Evolutionary conservation across 2,329 filamentous ascomycete genomes (phyloP).

Genomic region (Aspergillus pseudoglaucus): DNA sequence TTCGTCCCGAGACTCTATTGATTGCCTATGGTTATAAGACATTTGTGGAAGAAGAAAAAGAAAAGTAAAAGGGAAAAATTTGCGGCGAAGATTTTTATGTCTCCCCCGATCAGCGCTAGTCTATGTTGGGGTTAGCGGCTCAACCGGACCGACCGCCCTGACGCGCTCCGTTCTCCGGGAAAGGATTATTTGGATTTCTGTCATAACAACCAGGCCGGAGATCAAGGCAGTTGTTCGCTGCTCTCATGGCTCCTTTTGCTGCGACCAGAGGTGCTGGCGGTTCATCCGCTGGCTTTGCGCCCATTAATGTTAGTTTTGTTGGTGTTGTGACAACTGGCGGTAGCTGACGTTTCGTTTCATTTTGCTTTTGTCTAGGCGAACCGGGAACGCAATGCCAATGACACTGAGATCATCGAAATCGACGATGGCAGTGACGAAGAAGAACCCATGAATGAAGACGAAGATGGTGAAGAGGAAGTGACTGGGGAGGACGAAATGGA

Average conservation of each 20-base stretch:
- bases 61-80: slow-evolving; percentile 35
- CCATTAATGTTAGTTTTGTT: slow-evolving; percentile 20
- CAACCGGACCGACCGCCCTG: not conserved
- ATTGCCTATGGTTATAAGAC: slow-evolving; percentile 62
- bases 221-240: not conserved
- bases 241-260: slow-evolving; percentile 35
- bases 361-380: not conserved
- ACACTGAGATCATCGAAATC: slow-evolving; percentile 35
- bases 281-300: slow-evolving; percentile 16
- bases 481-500: slow-evolving; percentile 20
- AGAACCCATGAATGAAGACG: slow-evolving; percentile 21
- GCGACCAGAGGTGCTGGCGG: slow-evolving; percentile 24
- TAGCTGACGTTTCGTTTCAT: slow-evolving; percentile 7
- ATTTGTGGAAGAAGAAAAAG: slow-evolving; percentile 49
- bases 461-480: slow-evolving; percentile 15
- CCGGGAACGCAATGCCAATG: slow-evolving; percentile 13
- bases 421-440: slow-evolving; percentile 25
- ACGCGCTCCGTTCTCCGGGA: not conserved
- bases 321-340: slow-evolving; percentile 4
- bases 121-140: slow-evolving; percentile 20
- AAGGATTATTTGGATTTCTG: not conserved
- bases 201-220: slow-evolving; percentile 9
- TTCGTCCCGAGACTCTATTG: slow-evolving; percentile 99
- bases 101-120: slow-evolving; percentile 23
- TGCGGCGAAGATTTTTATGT: slow-evolving; percentile 24